Evolutionary conservation across 352 stramenopile species (phyloP), one percentile per base, ranked within the genome.

Genomic region (Pythium aquatile): DNA sequence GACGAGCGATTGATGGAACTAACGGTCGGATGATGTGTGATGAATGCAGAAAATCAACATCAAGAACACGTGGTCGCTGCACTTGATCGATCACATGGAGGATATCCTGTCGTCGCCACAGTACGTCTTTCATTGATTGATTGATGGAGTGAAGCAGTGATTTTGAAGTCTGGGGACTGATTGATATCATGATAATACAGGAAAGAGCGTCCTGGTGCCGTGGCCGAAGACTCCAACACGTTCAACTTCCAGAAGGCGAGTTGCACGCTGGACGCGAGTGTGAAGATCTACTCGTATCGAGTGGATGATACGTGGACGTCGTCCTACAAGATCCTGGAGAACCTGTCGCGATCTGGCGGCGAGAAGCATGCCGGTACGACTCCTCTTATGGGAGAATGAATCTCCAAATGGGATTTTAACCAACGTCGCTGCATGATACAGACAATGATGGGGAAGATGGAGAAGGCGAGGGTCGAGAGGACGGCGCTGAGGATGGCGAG

Each of bases 251-350:
- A 98, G 66, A 98, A 98, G 62, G 97, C 97, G 29, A 98, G 88
- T 63, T 99, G 97, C 73, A 99, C 97, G 17, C 70, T 99, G n/a
- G 96, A 99, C 71, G 97, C 97, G 2, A 98, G 89, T 67, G 95
- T 99, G 28, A 99, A 99, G 76, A 99, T 99, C 65, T 99, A 99
- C 76, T 98, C 94, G 39, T 98, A 99, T 73, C 93, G 97, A 58
- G 97, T 99, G 33, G 97, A 99, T 69, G 96, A 99, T 72, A 98
- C 97, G 52, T 98, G 97, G 83, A 91, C 96, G 40, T 98, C 91
- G 52, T 98, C 91, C 51, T 99, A 98, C 75, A 98, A 98, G 61
- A 97, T 99, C 16, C 68, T 99, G n/a, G 97, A 98, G 56, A 99
- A 98, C 70, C 77, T 99, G 16, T 98, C 97, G 47, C 83, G 96